Conservation (phyloP, 306 rosid genomes). For the Betula pendula region DNA sequence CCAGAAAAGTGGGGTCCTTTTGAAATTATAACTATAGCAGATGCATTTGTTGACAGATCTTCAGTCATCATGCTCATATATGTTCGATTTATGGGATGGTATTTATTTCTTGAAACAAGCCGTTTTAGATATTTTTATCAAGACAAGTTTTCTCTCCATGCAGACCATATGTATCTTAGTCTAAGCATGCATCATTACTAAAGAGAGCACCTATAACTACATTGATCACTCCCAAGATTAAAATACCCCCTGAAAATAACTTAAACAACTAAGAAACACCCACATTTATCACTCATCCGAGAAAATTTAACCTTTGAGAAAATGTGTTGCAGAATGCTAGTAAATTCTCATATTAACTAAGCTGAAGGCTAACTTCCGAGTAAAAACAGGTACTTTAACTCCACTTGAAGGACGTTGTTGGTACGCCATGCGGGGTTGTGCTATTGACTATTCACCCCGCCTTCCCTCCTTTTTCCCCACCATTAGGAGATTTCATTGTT, state of each 20-base stretch:
- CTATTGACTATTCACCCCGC: neutral
- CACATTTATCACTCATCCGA: neutral
- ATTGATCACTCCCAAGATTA: neutral
- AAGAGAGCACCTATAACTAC: neutral
- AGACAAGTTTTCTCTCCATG: neutral
- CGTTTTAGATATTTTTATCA: neutral
- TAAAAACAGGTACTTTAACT: neutral
- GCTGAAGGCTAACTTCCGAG: neutral
- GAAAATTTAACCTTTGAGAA: neutral
- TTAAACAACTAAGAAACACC: neutral
- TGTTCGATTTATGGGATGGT: neutral
- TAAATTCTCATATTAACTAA: neutral
- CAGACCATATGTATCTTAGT: neutral
- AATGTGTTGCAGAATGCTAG: neutral
- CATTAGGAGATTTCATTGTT: neutral
- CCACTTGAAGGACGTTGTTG: neutral
- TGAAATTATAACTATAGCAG: neutral
- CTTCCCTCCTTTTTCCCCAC: neutral
- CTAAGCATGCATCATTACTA: neutral
- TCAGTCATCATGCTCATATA: neutral
- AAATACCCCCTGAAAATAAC: neutral
- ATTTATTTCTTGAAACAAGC: neutral
- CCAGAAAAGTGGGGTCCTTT: neutral
- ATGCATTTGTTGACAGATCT: neutral
- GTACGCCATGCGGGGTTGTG: neutral